A percentile compares a stretch with the other conserved stretches of the same genome.
Evolutionary conservation across 2,329 filamentous ascomycete genomes (phyloP).

Genomic region (Alternaria ventricosa): DNA sequence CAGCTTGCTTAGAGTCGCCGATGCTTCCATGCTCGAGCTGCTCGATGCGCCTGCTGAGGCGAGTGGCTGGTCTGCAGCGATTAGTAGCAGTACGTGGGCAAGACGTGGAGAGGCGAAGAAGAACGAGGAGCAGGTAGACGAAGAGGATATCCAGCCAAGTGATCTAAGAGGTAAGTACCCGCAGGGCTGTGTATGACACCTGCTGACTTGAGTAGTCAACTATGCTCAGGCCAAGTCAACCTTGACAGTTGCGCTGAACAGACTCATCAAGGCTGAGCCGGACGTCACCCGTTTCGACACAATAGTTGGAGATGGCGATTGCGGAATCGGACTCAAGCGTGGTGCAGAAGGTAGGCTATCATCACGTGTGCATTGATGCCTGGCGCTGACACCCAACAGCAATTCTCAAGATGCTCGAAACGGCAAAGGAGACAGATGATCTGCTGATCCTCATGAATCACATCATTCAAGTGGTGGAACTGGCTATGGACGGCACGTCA

Average conservation of each 20-base stretch:
- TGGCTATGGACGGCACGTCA: slow-evolving; percentile 75
- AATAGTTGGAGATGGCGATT: slow-evolving; percentile 88
- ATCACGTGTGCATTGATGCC: slow-evolving; percentile 35
- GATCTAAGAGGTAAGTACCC: slow-evolving; percentile 57
- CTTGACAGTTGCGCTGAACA: slow-evolving; percentile 64
- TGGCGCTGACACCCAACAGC: slow-evolving; percentile 39
- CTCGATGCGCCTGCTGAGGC: slow-evolving; percentile 73
- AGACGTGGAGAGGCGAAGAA: slow-evolving; percentile 52
- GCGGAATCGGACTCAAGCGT: slow-evolving; percentile 82
- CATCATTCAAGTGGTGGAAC: slow-evolving; percentile 70
- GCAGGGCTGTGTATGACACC: not conserved
- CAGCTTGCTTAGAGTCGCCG: slow-evolving; percentile 67
- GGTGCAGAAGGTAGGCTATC: slow-evolving; percentile 71
- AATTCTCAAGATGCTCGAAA: slow-evolving; percentile 52
- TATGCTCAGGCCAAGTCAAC: slow-evolving; percentile 57
- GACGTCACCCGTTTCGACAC: slow-evolving; percentile 75
- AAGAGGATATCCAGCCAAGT: slow-evolving; percentile 57
- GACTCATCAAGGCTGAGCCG: slow-evolving; percentile 68
- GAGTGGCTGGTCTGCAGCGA: slow-evolving; percentile 69
- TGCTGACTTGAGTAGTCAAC: slow-evolving; percentile 55
- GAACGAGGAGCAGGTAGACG: slow-evolving; percentile 50
- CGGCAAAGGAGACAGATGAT: slow-evolving; percentile 60
- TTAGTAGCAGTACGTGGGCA: slow-evolving; percentile 66
- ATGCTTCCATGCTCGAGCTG: slow-evolving; percentile 71
- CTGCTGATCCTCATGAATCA: slow-evolving; percentile 65